Evolutionary conservation across 257 asterid species (phyloP), one percentile per base, ranked within the genome.

Genomic region (Gynochthodes officinalis): DNA sequence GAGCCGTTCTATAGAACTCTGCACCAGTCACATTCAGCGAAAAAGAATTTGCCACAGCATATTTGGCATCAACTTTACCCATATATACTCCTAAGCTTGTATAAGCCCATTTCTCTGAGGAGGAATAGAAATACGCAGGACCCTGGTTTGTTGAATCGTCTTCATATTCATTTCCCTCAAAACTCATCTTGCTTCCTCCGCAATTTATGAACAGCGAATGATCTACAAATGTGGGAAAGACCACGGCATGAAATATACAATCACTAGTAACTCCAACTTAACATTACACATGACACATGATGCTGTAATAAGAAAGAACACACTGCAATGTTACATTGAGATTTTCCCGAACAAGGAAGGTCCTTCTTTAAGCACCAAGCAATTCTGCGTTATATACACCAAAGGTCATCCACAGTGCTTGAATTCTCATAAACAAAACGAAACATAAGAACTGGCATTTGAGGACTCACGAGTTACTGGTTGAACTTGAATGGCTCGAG

Each of bases 301-400:
- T 23, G 39, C 7, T n/a, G 35, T 57, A 37, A 46, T 70, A 16
- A 68, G n/a, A 50, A 68, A 68, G 19, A 15, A 58, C 35, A 58
- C 25, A 28, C 48, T 18, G 33, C 42, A 19, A 46, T 42, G 69
- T 28, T 76, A 94, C 98, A 52, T 50, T 74, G 64, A 19, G 91
- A 60, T 4, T 75, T 79, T 68, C 82, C 59, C 10, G 82, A 18
- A 76, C 98, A 94, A 60, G 90, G 86, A 79, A 91, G 91, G 82
- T 82, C 89, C 63, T 81, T 92, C 82, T 33, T 79, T 76, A 87
- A 77, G 80, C 98, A 94, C 98, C 97, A 91, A 28, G 82, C 10
- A 60, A 37, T 46, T 67, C 98, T 87, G 49, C 28, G 64, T 18
- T 55, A 30, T 2, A 39, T 61, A 33, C 64, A 33, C 40, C 32